Evolutionary conservation across 148 eudicot species (phyloP).

Genomic region (Dysphania ambrosioides): DNA sequence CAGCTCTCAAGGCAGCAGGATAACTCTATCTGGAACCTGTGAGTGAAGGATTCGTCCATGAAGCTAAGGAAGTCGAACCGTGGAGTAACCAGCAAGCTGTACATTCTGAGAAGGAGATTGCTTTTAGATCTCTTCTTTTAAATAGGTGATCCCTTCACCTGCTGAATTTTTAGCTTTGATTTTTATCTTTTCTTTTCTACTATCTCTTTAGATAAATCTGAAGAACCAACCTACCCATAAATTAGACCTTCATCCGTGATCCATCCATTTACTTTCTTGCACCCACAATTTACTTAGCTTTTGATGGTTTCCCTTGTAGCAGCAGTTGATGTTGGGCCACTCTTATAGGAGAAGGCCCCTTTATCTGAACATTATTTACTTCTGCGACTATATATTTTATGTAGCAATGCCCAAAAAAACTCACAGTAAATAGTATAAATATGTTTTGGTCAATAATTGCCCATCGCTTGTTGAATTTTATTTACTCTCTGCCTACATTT

Average conservation of each 20-base stretch:
- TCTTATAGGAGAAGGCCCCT: constrained; percentile 17
- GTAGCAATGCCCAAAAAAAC: constrained; percentile 24
- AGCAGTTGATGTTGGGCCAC: constrained; percentile 29
- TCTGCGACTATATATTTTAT: constrained; percentile 25
- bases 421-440: constrained; percentile 33
- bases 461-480: not conserved
- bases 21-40: constrained; percentile 28
- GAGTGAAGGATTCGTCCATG: constrained; percentile 5
- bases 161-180: constrained; percentile 26
- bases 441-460: constrained; percentile 25
- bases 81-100: constrained; percentile 19
- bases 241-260: constrained; percentile 4
- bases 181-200: constrained; percentile 1
- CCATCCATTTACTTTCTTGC: constrained; percentile 13
- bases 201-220: constrained; percentile 18
- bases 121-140: constrained; percentile 25
- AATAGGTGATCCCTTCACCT: constrained; percentile 22
- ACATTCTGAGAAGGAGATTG: constrained; percentile 32
- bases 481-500: no score
- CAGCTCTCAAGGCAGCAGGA: constrained; percentile 34
- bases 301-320: constrained; percentile 23
- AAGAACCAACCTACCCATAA: constrained; percentile 16
- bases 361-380: constrained; percentile 18
- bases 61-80: not conserved
- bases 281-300: constrained; percentile 3